Conservation (phyloP, 768 basidiomycete species). For the Serendipita sp. region DNA sequence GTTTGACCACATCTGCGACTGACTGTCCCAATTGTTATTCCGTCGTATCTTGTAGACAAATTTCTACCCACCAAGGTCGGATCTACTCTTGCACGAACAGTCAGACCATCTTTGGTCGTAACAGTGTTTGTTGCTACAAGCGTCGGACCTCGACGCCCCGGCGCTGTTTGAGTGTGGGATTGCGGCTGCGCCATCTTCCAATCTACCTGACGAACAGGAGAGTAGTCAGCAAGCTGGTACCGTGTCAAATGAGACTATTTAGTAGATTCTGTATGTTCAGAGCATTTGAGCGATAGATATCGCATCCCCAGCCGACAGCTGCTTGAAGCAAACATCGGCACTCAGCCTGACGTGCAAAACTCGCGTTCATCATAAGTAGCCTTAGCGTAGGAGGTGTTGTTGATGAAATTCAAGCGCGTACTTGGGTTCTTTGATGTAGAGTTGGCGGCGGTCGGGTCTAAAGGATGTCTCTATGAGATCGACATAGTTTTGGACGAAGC, state of each 20-base stretch:
- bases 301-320: slow-evolving; percentile 6
- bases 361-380: slow-evolving; percentile 7
- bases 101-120: slow-evolving; percentile 47
- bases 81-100: slow-evolving; percentile 58
- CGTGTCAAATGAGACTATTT: neutral
- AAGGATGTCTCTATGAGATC: too few relatives aligned
- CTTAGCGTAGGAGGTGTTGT: too few relatives aligned
- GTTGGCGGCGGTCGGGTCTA: too few relatives aligned
- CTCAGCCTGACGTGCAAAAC: slow-evolving; percentile 35
- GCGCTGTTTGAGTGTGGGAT: slow-evolving; percentile 7
- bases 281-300: slow-evolving; percentile 17
- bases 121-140: slow-evolving; percentile 76
- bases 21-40: slow-evolving; percentile 18
- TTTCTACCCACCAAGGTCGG: slow-evolving; percentile 36
- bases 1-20: slow-evolving; percentile 70
- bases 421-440: too few relatives aligned
- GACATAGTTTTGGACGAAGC: too few relatives aligned
- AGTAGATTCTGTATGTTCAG: slow-evolving; percentile 23
- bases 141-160: slow-evolving; percentile 14
- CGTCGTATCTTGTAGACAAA: too few relatives aligned
- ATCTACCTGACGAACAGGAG: neutral
- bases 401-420: too few relatives aligned
- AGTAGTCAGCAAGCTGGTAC: neutral
- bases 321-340: slow-evolving; percentile 9
- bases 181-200: slow-evolving; percentile 2